Conservation (phyloP, 2,329 filamentous ascomycete species). For the Trichoderma atroviride region DNA sequence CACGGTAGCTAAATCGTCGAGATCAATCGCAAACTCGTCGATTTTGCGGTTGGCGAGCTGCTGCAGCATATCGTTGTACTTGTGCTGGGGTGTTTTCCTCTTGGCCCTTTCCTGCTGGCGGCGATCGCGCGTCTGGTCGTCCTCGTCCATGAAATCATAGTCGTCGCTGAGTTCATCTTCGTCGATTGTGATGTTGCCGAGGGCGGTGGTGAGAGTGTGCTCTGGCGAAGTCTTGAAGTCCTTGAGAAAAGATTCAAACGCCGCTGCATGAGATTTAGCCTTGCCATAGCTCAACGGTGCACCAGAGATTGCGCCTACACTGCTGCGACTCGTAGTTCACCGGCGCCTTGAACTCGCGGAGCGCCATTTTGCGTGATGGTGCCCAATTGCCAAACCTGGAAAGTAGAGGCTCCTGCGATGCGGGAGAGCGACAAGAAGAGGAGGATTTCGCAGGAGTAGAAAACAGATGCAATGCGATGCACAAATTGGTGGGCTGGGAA, state of each 20-base stretch:
- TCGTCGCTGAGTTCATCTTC: constrained; percentile 87
- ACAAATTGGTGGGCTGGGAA: constrained; percentile 41
- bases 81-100: constrained; percentile 66
- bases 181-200: constrained; percentile 83
- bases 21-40: constrained; percentile 79
- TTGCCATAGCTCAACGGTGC: neutral
- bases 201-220: constrained; percentile 74
- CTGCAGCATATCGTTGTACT: constrained; percentile 88
- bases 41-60: constrained; percentile 79
- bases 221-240: constrained; percentile 81
- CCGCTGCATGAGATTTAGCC: constrained; percentile 51
- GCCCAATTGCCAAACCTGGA: constrained; percentile 29
- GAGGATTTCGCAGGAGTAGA: neutral
- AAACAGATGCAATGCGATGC: constrained; percentile 30
- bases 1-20: constrained; percentile 83
- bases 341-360: constrained; percentile 74
- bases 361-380: constrained; percentile 67
- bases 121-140: constrained; percentile 60
- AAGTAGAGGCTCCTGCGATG: constrained; percentile 28
- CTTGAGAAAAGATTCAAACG: constrained; percentile 84
- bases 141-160: constrained; percentile 89
- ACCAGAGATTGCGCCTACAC: constrained; percentile 53
- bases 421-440: neutral
- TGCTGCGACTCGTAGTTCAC: constrained; percentile 90
- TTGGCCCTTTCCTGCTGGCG: constrained; percentile 54